Base-by-base conservation (phyloP, 768 basidiomycete genomes). In the Russula sp. region DNA sequence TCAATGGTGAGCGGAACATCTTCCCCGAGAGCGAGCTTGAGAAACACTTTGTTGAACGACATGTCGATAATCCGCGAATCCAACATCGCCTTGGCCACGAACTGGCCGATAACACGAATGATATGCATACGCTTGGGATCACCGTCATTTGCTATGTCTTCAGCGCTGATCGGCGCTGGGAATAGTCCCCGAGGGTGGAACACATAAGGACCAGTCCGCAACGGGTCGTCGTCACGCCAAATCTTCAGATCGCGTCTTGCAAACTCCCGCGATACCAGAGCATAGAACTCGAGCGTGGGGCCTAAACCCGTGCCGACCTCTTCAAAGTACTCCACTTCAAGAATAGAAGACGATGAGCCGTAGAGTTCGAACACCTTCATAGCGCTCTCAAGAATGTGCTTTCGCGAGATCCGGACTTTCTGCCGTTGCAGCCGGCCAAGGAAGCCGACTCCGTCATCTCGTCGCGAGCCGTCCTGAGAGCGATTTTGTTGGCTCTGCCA, bases 321-420 rank as follows among this genome's bases (percentile, higher is more conserved):
- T 70, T 97, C 93, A 69, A 98, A 98, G 76, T 98, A 98, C 75
- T 99, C 95, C 54, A 98, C 93, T 72, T 99, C 97, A 45, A 99
- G 81, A 22, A 98, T 85, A 0, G 93, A 93, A 5, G 89, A 90
- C 2, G 92, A 93, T 0, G 92, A 91, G 1, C 97, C 97, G 68
- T 98, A 99, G 53, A 98, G 83, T 70, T 96, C 94, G 66, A 99
- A 92, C 9, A 95, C 92, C 73, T 98, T 98, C 70, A 95, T 87
- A 1, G 93, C 94, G 20, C 94, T 96, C 72, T 98, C 96, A 22
- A 99, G 80, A 34, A 98, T 87, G 69, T 96, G 91, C 66, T 91
- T 90, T 60, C 97, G 83, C 16, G 94, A 95, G 65, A 99, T 96
- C 36, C 97, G 85, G 59, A 99, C 94, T 74, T 98, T 98, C 75